phyloP scores from a whole-genome alignment of 768 basidiomycete genomes.

The Sarcomyxa edulis region DNA sequence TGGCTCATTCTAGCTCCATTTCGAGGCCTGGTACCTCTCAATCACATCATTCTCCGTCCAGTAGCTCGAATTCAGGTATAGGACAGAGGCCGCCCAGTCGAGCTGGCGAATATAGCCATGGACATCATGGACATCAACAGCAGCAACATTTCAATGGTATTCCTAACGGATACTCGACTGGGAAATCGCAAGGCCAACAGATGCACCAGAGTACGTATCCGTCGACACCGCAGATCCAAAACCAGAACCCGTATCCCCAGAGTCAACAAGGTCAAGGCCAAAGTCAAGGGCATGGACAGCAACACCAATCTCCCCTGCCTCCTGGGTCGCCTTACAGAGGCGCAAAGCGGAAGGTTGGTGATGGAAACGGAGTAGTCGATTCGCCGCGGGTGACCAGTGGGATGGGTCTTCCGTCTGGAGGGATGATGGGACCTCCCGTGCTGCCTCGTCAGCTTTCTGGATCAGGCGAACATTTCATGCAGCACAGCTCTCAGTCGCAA shows the following conservation, averaged over 20 bases:
- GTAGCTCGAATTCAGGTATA: not conserved
- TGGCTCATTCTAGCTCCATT: slow-evolving; percentile 2
- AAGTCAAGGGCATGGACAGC: slow-evolving; percentile 5
- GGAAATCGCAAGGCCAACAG: not conserved
- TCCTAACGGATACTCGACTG: not conserved
- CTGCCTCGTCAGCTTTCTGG: slow-evolving; percentile 7
- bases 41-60: slow-evolving; percentile 22
- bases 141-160: not conserved
- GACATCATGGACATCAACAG: not conserved
- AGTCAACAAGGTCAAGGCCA: slow-evolving; percentile 2
- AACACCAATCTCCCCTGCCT: slow-evolving; percentile 7
- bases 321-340: slow-evolving; percentile 12
- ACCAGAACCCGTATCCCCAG: not conserved
- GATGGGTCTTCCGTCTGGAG: not conserved
- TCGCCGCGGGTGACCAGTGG: slow-evolving; percentile 8
- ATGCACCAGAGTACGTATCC: not conserved
- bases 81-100: not conserved
- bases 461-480: not conserved
- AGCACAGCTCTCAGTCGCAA: no score
- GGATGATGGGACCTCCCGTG: slow-evolving; percentile 10
- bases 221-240: not conserved
- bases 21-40: slow-evolving; percentile 22
- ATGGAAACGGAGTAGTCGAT: slow-evolving; percentile 4
- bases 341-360: slow-evolving; percentile 3
- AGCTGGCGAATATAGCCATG: slow-evolving; percentile 1